Conservation (phyloP, 768 basidiomycete species). For the Agaricus bisporus region DNA sequence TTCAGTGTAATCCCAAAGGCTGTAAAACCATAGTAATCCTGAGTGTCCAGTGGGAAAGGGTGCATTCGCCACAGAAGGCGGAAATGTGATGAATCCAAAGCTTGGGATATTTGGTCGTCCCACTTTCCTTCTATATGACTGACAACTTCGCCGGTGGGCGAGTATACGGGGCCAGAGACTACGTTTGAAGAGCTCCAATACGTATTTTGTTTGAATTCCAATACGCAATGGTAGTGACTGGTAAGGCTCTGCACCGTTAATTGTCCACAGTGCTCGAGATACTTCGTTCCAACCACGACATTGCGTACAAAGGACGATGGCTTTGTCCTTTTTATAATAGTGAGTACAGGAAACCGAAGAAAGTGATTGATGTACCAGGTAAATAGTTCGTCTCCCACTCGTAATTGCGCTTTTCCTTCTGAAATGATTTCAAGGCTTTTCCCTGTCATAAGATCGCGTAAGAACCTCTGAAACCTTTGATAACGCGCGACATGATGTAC, state of each 20-base stretch:
- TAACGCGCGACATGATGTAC: conserved; percentile 34
- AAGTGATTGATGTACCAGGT: conserved; percentile 41
- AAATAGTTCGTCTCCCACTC: conserved; percentile 61
- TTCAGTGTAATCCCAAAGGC: conserved; percentile 75
- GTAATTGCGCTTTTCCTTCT: conserved; percentile 62
- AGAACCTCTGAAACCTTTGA: not conserved
- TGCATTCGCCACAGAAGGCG: conserved; percentile 73
- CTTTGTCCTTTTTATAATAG: conserved; percentile 51
- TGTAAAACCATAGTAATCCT: conserved; percentile 80
- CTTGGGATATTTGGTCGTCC: conserved; percentile 77
- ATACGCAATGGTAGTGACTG: conserved; percentile 49
- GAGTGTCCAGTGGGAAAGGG: conserved; percentile 66
- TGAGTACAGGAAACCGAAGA: not conserved
- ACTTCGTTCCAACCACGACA: conserved; percentile 86
- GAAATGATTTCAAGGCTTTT: conserved; percentile 87
- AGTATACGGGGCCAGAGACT: conserved; percentile 56
- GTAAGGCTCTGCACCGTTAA: conserved; percentile 66
- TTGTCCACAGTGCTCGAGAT: conserved; percentile 80
- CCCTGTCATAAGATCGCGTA: conserved; percentile 37
- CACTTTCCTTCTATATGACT: conserved; percentile 82
- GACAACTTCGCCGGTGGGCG: conserved; percentile 43
- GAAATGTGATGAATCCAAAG: conserved; percentile 60
- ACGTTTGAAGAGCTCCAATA: conserved; percentile 79
- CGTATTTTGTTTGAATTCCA: conserved; percentile 85
- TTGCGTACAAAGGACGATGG: conserved; percentile 88